Evolutionary conservation across 73 alveolate species (phyloP), one percentile per base, ranked within the genome.

Genomic region (Durusdinium trenchii): DNA sequence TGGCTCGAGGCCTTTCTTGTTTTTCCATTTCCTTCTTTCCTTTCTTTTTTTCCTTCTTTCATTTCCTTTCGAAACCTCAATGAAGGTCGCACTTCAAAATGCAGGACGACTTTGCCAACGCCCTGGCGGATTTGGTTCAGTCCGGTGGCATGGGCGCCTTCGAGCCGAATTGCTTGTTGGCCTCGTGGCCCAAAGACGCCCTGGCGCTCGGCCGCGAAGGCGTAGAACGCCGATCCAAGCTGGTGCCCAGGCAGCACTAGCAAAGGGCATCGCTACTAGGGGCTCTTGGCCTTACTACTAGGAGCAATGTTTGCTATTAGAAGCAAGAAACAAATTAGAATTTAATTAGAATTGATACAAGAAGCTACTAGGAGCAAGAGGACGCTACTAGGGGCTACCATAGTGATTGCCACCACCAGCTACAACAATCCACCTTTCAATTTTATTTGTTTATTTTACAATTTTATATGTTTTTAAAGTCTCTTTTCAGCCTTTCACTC

Each of bases 131-230:
- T 38, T 45, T 91, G 98, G 98, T 91, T 35, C 98, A 91, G 57
- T 69, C 89, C 7, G 36, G 78, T 35, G 98, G 98, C 89, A 76
- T 91, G 71, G 98, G 98, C 20, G 98, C 98, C 48, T 91, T 91
- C 76, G 98, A 91, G 82, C 98, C 98, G 47, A 91, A 91, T 57
- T 91, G 98, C 61, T 40, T 91, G 14, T 76, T 91, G 98, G 98
- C 98, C 23, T 28, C 51, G 6, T 91, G 98, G 98, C 98, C 98
- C 42, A 46, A 69, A 45, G 76, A 91, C 45, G 87, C 60, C 42
- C 48, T 91, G 73, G 89, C 43, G 50, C 36, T 50, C 40, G 96
- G 96, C 12, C 75, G 89, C 43, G 98, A 76, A 26, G 98, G 89
- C 28, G 87, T 91, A 36, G 76, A 91, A 46, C 67, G 50, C 57